A percentile compares a stretch with the other conserved stretches of the same genome.
These are phyloP conservation scores for Leccinum olivaceoglutinosum DNA, from an alignment of 1,284 basidiomycete genomes.

Conservation along the genomic window DNA sequence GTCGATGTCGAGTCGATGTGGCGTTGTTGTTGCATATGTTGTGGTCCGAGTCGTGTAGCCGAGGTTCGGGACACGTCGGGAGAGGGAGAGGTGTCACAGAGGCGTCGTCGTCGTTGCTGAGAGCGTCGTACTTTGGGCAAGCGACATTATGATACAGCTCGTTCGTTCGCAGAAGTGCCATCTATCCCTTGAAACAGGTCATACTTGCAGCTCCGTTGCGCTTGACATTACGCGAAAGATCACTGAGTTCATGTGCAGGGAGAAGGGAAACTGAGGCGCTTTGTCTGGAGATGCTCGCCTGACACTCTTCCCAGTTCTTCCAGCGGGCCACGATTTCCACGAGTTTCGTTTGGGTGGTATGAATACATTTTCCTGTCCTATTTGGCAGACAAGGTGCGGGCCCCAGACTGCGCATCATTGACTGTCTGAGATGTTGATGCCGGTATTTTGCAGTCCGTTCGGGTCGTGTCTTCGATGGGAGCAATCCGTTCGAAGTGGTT, in stretches of 20 bases:
- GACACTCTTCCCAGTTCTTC: slow-evolving; percentile 51
- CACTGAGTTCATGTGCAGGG: slow-evolving; percentile 52
- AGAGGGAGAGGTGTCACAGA: too few species aligned
- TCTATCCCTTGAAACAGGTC: slow-evolving; percentile 40
- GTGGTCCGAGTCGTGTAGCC: too few species aligned
- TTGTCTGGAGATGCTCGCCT: slow-evolving; percentile 15
- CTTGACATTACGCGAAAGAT: slow-evolving; percentile 48
- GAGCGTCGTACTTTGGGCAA: too few species aligned
- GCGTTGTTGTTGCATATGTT: too few species aligned
- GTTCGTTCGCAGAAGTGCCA: slow-evolving; percentile 30
- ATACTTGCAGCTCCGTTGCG: slow-evolving; percentile 36
- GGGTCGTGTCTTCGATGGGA: slow-evolving; percentile 64
- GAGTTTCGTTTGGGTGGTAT: slow-evolving; percentile 57
- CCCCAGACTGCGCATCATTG: neutral
- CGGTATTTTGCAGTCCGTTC: slow-evolving; percentile 40
- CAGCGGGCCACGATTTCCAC: slow-evolving; percentile 43
- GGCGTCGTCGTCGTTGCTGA: too few species aligned
- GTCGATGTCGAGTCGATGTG: too few species aligned
- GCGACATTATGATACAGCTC: too few species aligned
- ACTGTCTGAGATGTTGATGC: neutral
- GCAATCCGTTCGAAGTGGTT: slow-evolving; percentile 60
- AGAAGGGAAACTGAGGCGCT: slow-evolving; percentile 22
- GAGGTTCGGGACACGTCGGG: too few species aligned
- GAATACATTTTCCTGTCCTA: slow-evolving; percentile 60
- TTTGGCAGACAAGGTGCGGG: slow-evolving; percentile 45